A percentile compares a stretch with the other conserved stretches of the same genome.
These are phyloP conservation scores for Monosporozyma solicola DNA, from an alignment of 805 yeast genomes.

Conservation along the genomic window DNA sequence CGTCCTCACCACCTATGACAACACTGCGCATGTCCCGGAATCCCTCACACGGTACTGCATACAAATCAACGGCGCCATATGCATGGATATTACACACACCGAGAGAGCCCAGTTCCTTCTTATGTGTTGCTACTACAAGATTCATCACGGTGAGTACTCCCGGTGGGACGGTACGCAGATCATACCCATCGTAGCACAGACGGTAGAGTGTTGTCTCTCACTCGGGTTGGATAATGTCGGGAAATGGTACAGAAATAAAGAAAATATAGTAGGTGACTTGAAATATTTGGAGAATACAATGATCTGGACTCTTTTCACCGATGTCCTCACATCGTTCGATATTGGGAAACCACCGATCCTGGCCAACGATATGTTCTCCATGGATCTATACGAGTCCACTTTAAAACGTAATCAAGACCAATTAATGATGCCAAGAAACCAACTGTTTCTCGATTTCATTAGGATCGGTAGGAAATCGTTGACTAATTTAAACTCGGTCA, in stretches of 20 bases:
- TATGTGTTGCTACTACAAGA: slow-evolving; percentile 14
- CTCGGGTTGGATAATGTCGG: slow-evolving; percentile 20
- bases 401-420: neutral
- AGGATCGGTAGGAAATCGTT: slow-evolving; percentile 10
- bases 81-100: slow-evolving; percentile 17
- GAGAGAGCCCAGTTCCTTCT: slow-evolving; percentile 26
- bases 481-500: slow-evolving; percentile 8
- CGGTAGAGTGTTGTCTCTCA: slow-evolving; percentile 15
- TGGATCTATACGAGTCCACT: neutral
- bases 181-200: slow-evolving; percentile 12
- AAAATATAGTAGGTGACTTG: slow-evolving; percentile 4
- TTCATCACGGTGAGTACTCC: slow-evolving; percentile 10
- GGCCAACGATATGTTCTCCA: slow-evolving; percentile 9
- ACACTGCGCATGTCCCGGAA: slow-evolving; percentile 10
- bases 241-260: slow-evolving; percentile 13
- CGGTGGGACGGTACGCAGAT: slow-evolving; percentile 20
- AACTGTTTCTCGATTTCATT: slow-evolving; percentile 10
- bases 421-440: neutral
- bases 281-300: slow-evolving; percentile 2
- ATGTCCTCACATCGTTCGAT: slow-evolving; percentile 21
- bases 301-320: slow-evolving; percentile 16
- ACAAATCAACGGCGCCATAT: slow-evolving; percentile 14
- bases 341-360: slow-evolving; percentile 23
- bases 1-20: slow-evolving; percentile 9
- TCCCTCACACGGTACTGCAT: slow-evolving; percentile 13